phyloP scores from a whole-genome alignment of 1,284 basidiomycete species.

The Filobasidium uniguttulatum region DNA sequence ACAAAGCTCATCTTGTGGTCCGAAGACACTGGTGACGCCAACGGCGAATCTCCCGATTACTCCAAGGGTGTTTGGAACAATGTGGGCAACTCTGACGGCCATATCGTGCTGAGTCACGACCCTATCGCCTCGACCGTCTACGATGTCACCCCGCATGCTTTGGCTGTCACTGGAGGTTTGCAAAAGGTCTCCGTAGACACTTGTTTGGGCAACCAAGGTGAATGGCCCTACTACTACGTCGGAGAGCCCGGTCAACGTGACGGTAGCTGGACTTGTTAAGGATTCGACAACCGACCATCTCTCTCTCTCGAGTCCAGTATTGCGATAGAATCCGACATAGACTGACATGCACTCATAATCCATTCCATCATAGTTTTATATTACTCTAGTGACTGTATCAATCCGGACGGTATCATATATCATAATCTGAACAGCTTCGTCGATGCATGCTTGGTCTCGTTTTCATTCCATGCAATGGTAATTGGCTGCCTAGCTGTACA shows the following conservation, averaged over 20 bases:
- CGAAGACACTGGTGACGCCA: constrained; percentile 27
- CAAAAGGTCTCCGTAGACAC: constrained; percentile 32
- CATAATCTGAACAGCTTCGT: too few species aligned
- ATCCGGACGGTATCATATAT: too few species aligned
- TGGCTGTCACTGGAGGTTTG: constrained; percentile 20
- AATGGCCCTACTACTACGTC: constrained; percentile 8
- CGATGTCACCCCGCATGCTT: constrained; percentile 26
- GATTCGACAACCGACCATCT: too few species aligned
- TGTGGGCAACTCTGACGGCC: constrained; percentile 23
- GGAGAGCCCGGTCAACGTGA: not conserved
- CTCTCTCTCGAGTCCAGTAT: too few species aligned
- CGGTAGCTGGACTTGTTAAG: not conserved
- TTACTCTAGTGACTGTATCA: too few species aligned
- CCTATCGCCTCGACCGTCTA: constrained; percentile 10
- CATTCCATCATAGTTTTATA: too few species aligned
- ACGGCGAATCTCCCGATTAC: constrained; percentile 19
- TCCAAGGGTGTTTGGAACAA: constrained; percentile 21
- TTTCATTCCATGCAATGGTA: not conserved
- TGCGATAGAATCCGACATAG: too few species aligned
- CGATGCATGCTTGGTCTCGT: too few species aligned
- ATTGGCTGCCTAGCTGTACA: not conserved
- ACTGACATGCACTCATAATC: too few species aligned
- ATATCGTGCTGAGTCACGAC: constrained; percentile 29
- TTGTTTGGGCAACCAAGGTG: constrained; percentile 26
- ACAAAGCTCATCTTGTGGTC: constrained; percentile 36